Evolutionary conservation across 768 basidiomycete genomes (phyloP), one percentile per base, ranked within the genome.

Genomic region (Suillus variegatus): DNA sequence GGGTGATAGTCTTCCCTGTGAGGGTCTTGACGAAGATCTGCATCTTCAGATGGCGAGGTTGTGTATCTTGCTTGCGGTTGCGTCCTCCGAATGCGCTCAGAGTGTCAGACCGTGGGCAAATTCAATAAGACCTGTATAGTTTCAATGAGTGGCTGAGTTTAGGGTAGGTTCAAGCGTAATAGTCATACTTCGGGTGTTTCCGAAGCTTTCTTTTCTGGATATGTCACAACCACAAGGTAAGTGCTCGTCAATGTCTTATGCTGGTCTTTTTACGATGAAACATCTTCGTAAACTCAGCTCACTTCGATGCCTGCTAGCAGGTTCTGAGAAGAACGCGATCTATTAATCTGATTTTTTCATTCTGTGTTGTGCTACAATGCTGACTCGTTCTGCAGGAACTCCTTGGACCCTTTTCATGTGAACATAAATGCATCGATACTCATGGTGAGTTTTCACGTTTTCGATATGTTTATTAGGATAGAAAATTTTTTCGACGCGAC

Each of bases 1-100:
- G 92, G 85, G 95, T 96, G 88, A 97, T 97, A 69, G 94, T 96
- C 91, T 96, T 94, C 68, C 92, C 92, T 78, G 93, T 96, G 71
- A 95, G 92, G 84, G 94, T 95, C 82, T 86, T 90, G 81, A 90
- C 89, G 83, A 91, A 91, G 78, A 91, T 91, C 80, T 87, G 86
- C 86, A 87, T 87, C 73, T 73, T 74, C 65, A 58, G 55, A 36
- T 56, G 61, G 36, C 28, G 47, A 14, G 20, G 68, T 43, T 35
- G 8, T 60, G 44, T 41, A 28, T 51, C 32, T 52, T 43, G 47
- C 41, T 52, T 43, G 47, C 41, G 54, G 64, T 51, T 60, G 10
- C 35, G n/a, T 18, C 9, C 49, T 25, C 63, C 52, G 60, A 51
- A 41, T 62, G 28, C 36, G 61, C 68, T 71, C 44, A 61, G 44